phyloP scores from a whole-genome alignment of 176 grass and related monocot genomes.

The Oryza meridionalis region DNA sequence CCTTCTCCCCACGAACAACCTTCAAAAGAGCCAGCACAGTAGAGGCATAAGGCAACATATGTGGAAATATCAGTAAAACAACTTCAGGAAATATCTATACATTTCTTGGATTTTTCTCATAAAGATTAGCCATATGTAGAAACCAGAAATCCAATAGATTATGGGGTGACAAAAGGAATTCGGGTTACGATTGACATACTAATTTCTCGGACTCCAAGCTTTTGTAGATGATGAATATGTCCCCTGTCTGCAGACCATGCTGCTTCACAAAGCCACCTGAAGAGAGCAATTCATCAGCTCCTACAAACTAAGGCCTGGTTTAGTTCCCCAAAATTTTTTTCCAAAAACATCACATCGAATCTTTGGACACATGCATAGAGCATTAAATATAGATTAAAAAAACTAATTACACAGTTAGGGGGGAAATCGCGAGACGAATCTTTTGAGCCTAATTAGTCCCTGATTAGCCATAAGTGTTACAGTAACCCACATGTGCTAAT shows the following conservation, averaged over 20 bases:
- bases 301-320: not conserved
- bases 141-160: not conserved
- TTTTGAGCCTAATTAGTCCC: no score
- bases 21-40: conserved; percentile 14
- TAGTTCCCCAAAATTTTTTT: no score
- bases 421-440: no score
- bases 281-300: conserved; percentile 18
- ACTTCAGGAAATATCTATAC: not conserved
- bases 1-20: conserved; percentile 56
- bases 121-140: not conserved
- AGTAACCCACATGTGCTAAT: no score
- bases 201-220: conserved; percentile 52
- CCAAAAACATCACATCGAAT: no score
- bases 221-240: conserved; percentile 62
- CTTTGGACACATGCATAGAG: no score
- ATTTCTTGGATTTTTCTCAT: no score
- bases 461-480: no score
- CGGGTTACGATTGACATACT: conserved; percentile 35
- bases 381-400: no score
- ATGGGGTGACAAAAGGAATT: not conserved
- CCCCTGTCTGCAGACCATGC: conserved; percentile 55
- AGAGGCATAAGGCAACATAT: conserved; percentile 18
- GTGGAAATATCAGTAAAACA: not conserved
- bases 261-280: conserved; percentile 75
- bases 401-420: no score